Conservation (phyloP, 75 land plant genomes). For the Picea glauca region DNA sequence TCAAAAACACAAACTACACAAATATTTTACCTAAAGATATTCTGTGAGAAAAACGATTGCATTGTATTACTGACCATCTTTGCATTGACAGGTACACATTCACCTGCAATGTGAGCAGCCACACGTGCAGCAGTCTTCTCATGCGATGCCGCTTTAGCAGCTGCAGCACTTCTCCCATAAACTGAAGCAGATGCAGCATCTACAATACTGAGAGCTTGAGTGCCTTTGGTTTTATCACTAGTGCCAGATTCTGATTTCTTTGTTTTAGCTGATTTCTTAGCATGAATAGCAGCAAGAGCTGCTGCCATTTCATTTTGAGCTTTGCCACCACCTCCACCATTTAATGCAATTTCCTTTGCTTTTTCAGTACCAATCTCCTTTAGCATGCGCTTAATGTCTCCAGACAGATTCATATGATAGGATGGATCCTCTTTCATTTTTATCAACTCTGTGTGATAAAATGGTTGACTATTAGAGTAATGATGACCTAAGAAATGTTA, state of each 20-base stretch:
- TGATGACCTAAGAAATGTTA: neutral
- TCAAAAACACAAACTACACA: neutral
- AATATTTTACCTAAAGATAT: neutral
- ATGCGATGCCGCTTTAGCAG: conserved; percentile 72
- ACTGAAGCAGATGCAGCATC: conserved; percentile 97
- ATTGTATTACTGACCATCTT: conserved; percentile 56
- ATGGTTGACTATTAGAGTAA: neutral
- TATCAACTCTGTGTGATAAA: conserved; percentile 41
- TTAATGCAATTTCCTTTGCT: conserved; percentile 60
- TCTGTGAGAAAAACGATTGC: neutral
- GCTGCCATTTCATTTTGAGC: conserved; percentile 79
- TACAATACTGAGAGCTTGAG: conserved; percentile 64
- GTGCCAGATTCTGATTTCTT: conserved; percentile 29
- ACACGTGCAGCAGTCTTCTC: conserved; percentile 92
- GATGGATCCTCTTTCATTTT: conserved; percentile 69
- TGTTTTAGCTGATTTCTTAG: conserved; percentile 49
- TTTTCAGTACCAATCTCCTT: conserved; percentile 89
- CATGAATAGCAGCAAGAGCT: conserved; percentile 74
- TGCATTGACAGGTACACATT: conserved; percentile 78
- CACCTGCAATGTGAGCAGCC: conserved; percentile 91
- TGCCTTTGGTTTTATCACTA: conserved; percentile 27
- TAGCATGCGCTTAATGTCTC: conserved; percentile 91
- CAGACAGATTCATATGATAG: conserved; percentile 72
- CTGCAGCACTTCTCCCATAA: conserved; percentile 87
- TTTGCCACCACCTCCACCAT: conserved; percentile 92